phyloP scores from a whole-genome alignment of 1,284 basidiomycete genomes.

The Gomphus sp. region DNA sequence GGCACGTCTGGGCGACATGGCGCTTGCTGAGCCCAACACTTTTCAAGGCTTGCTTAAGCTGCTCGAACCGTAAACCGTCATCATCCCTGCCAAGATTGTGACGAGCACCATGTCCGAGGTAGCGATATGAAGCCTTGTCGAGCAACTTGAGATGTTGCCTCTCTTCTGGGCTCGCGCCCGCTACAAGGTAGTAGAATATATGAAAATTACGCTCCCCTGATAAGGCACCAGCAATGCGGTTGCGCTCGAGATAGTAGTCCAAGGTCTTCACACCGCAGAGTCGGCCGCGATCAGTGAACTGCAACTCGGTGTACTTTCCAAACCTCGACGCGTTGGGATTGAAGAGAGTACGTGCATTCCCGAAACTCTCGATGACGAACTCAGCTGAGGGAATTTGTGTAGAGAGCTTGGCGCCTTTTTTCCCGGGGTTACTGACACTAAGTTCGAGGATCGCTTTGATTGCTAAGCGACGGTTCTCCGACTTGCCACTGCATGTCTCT shows the following conservation, averaged over 20 bases:
- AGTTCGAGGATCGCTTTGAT: conserved; percentile 88
- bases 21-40: conserved; percentile 87
- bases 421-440: conserved; percentile 81
- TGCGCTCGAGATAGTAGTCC: conserved; percentile 93
- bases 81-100: conserved; percentile 49
- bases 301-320: conserved; percentile 90
- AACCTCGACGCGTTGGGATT: conserved; percentile 90
- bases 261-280: conserved; percentile 89
- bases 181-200: conserved; percentile 92
- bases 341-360: conserved; percentile 81
- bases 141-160: conserved; percentile 76
- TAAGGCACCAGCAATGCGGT: conserved; percentile 70
- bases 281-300: conserved; percentile 86
- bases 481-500: conserved; percentile 90
- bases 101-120: conserved; percentile 57
- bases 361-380: conserved; percentile 92
- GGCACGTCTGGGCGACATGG: conserved; percentile 90
- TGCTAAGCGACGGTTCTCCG: conserved; percentile 81
- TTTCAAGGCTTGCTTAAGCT: conserved; percentile 91
- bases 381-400: conserved; percentile 86
- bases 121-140: conserved; percentile 74
- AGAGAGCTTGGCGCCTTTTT: conserved; percentile 86
- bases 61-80: conserved; percentile 77
- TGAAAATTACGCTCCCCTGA: conserved; percentile 94
- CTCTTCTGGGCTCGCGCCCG: conserved; percentile 85